Base-by-base conservation (phyloP, 495 filamentous ascomycete genomes). In the Neurospora tetraspora region DNA sequence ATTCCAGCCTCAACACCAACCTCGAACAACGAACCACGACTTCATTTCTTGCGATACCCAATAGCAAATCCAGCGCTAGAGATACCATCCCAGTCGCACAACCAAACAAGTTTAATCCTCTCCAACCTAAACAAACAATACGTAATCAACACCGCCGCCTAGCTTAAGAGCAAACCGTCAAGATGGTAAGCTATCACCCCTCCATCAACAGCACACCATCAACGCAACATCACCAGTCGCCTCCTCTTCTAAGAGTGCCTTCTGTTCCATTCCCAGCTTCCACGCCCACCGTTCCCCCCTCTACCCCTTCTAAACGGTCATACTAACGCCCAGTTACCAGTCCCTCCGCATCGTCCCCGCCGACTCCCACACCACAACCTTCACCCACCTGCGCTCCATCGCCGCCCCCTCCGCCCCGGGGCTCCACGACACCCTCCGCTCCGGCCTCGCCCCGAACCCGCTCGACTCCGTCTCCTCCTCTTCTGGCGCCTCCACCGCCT, bases 391-490 rank as follows among this genome's bases (percentile, higher is more conserved):
- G 72, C 78, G 80, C 73, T 86, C 85, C 72, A 86, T 85, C 76
- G 87, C 87, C 78, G 95, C 95, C 39, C 95, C 94, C 73, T 96
- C 93, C 23, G 94, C 93, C 71, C 93, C 93, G 1, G 94, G 94
- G 75, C 83, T 98, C 74, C 95, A 93, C 85, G 95, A 98, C 84
- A 94, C 91, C 20, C 91, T 98, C 73, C 93, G 95, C 80, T 85
- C 90, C 69, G 93, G 93, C 81, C 86, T 96, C 76, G 89, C 88
- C 53, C 84, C 83, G 1, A 83, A 84, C 39, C 78, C 86, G n/a
- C 78, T 86, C 71, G 78, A 85, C 73, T 74, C 83, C 77, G 53
- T 78, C 38, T 38, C 76, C 18, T 77, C 77, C 7, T 78, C 86
- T 70, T 93, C 53, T 18, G 77, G n/a, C n/a, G n/a, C n/a, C n/a